A percentile compares a stretch with the other conserved stretches of the same genome.
phyloP scores from a whole-genome alignment of 2,329 filamentous ascomycete genomes.

The Penicillium sp. region DNA sequence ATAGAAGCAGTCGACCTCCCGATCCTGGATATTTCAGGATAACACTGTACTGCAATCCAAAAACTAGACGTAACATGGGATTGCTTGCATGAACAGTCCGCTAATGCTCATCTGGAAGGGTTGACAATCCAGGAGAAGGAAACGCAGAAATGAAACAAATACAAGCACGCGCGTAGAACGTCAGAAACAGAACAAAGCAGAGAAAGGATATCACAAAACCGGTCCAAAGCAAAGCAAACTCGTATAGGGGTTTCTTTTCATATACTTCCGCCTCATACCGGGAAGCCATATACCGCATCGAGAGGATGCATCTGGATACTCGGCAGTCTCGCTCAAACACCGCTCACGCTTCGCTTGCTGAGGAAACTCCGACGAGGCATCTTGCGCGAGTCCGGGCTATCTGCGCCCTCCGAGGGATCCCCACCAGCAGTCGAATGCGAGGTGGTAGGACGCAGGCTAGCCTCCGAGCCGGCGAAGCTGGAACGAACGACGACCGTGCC shows the following conservation, averaged over 20 bases:
- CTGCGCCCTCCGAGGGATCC: slow-evolving; percentile 28
- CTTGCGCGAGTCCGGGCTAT: slow-evolving; percentile 44
- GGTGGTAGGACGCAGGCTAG: slow-evolving; percentile 36
- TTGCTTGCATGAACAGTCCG: too few relatives aligned
- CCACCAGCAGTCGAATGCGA: slow-evolving; percentile 34
- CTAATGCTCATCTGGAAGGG: background rate
- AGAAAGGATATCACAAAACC: slow-evolving; percentile 1
- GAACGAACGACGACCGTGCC: slow-evolving; percentile 73
- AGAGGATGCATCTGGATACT: background rate
- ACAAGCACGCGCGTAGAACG: background rate
- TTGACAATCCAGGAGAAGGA: background rate
- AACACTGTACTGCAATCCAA: too few relatives aligned
- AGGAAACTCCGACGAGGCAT: slow-evolving; percentile 47
- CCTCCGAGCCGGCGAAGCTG: slow-evolving; percentile 58
- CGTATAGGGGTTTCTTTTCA: background rate
- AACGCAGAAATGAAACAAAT: background rate
- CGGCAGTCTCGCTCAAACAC: slow-evolving; percentile 17
- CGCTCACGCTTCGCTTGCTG: slow-evolving; percentile 43
- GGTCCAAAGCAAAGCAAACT: background rate
- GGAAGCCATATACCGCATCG: background rate
- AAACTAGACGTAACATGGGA: too few relatives aligned
- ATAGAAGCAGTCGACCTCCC: too few relatives aligned
- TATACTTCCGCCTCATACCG: background rate
- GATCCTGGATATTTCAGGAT: too few relatives aligned
- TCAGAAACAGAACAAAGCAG: background rate